Evolutionary conservation across 2,329 filamentous ascomycete species (phyloP), one percentile per base, ranked within the genome.

Genomic region (Calonectria pauciramosa): DNA sequence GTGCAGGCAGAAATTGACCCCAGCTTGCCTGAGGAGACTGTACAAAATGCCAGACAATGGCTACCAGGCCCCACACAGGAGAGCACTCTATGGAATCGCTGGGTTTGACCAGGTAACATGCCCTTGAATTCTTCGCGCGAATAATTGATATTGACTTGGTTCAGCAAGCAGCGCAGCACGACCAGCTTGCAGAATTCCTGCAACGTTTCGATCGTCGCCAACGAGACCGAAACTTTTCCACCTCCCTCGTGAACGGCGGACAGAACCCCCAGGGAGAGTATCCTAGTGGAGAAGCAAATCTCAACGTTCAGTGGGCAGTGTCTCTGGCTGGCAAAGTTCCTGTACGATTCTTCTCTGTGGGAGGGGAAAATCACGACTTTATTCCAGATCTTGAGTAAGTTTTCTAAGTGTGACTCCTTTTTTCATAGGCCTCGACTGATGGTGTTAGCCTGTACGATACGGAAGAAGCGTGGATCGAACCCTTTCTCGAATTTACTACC

Each of bases 401-500:
- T 20, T 20, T 49, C 26, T 41, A 3, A 3, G 2, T 23, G 7
- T 9, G 20, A 2, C 14, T 7, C 23, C 9, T 28, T 41, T 26
- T 28, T 26, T 18, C 4, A 20, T 3, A 20, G 34, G 32, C n/a
- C 14, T 16, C 5, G 3, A 36, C 14, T 63, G 11, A 63, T 23
- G 23, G 4, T 11, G 23, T 14, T 20, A 82, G 78, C 52, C 74
- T 82, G 56, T 75, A 74, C 20, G 76, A 78, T 67, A 71, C 84
- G 82, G 47, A 85, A 81, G 44, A 85, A 60, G 47, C 80, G 74
- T 85, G 85, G 13, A 93, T 94, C 77, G 93, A 95, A 84, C 92
- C 93, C 0, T 95, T 92, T 82, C 86, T 95, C 4, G 89, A 89
- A 20, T 92, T 93, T 82, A 87, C 93, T 8, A 87, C 89, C 71